phyloP scores from a whole-genome alignment of 805 yeast genomes.

The Zygoascus ofunaensis region DNA sequence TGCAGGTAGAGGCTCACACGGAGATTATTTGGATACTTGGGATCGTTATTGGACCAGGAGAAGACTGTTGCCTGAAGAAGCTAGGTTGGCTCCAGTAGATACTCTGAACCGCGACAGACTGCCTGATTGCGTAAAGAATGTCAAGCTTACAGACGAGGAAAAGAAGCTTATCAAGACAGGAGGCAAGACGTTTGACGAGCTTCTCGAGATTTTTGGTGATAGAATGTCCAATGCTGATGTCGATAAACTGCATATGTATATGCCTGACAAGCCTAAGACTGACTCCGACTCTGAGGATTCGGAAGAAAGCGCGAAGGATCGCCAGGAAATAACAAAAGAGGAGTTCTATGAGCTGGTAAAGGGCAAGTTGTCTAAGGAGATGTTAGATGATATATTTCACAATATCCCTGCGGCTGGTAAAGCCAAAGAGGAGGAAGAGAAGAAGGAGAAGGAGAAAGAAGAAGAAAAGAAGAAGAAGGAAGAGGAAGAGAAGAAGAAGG shows the following conservation, averaged over 20 bases:
- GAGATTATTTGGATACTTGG: slow-evolving; percentile 2
- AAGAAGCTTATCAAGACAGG: not conserved
- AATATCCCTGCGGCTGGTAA: not conserved
- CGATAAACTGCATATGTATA: not conserved
- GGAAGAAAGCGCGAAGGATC: not conserved
- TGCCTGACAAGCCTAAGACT: not conserved
- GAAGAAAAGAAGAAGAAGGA: not conserved
- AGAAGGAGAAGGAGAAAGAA: not conserved
- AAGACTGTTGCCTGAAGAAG: slow-evolving; percentile 1
- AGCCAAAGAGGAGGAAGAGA: not conserved
- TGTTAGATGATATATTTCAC: not conserved
- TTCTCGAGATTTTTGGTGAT: not conserved
- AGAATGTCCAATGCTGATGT: not conserved
- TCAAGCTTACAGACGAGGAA: not conserved
- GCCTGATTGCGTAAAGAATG: not conserved
- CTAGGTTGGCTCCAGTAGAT: not conserved
- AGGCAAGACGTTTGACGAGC: not conserved
- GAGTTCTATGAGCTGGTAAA: not conserved
- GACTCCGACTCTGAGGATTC: not conserved
- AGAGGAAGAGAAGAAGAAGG: not conserved
- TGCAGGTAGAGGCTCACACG: slow-evolving; percentile 3
- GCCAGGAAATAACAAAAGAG: not conserved
- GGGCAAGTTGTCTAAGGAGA: not conserved
- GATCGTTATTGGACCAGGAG: slow-evolving; percentile 2
- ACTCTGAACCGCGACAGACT: slow-evolving; percentile 5